These are phyloP conservation scores for Ceratocystiopsis sp. DNA, from an alignment of 2,329 filamentous ascomycete species.

Conservation along the genomic window DNA sequence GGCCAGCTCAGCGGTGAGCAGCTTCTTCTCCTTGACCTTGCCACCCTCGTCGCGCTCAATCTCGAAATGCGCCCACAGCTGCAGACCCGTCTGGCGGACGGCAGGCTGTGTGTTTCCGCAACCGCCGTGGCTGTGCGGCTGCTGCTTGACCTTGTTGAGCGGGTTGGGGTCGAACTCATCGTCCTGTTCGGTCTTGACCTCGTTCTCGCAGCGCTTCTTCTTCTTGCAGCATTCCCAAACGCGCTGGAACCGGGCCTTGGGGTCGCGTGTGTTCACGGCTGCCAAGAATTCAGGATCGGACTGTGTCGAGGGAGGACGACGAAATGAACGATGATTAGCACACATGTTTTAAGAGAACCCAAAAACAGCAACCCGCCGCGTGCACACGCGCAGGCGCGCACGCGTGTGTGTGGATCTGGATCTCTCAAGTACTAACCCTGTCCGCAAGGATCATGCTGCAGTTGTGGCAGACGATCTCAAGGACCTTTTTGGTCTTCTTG, in stretches of 20 bases:
- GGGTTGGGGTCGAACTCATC: conserved; percentile 44
- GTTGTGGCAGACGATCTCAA: conserved; percentile 98
- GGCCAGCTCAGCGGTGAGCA: conserved; percentile 69
- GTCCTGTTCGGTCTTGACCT: conserved; percentile 42
- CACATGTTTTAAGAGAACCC: conserved; percentile 17
- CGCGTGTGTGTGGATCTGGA: background rate
- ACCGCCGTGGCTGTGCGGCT: conserved; percentile 56
- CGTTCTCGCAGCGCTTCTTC: conserved; percentile 69
- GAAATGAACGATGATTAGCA: conserved; percentile 36
- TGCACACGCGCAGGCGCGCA: no score
- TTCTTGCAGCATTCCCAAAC: conserved; percentile 89
- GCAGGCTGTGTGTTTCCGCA: conserved; percentile 85
- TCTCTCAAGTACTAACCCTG: conserved; percentile 64
- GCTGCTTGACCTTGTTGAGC: conserved; percentile 31
- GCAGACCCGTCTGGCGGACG: conserved; percentile 73
- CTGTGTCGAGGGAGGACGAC: conserved; percentile 24
- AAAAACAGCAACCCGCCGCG: conserved; percentile 20
- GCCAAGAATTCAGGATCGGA: conserved; percentile 68
- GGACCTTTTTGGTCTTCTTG: conserved; percentile 97
- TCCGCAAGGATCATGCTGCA: conserved; percentile 96
- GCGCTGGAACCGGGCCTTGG: conserved; percentile 82
- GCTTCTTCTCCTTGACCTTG: conserved; percentile 60
- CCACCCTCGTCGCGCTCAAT: conserved; percentile 58
- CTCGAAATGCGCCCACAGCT: conserved; percentile 64
- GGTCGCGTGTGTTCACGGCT: conserved; percentile 72